phyloP scores from a whole-genome alignment of 106 monocot genomes.

The Dendrobium officinale region DNA sequence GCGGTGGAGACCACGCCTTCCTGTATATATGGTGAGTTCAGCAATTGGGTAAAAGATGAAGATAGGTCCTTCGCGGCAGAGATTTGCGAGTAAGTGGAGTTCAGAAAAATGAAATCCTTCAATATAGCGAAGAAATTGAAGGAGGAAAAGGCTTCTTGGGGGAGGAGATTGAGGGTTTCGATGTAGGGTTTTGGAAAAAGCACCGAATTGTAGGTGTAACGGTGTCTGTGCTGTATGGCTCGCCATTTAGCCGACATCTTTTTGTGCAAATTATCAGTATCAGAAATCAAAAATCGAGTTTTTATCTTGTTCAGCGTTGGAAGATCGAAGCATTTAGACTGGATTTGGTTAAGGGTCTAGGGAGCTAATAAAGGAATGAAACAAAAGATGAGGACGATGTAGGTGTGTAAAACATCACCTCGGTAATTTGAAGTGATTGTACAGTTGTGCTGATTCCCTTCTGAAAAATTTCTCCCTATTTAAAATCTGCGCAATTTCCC shows the following conservation, averaged over 20 bases:
- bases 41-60: slow-evolving; percentile 39
- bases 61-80: slow-evolving; percentile 59
- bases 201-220: slow-evolving; percentile 86
- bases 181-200: slow-evolving; percentile 61
- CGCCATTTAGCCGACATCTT: slow-evolving; percentile 96
- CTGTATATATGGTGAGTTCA: slow-evolving; percentile 23
- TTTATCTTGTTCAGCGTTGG: neutral
- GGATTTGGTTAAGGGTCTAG: neutral
- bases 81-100: slow-evolving; percentile 74
- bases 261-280: neutral
- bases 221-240: slow-evolving; percentile 83
- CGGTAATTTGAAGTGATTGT: neutral
- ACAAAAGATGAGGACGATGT: no score
- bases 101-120: slow-evolving; percentile 39
- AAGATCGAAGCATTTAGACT: slow-evolving; percentile 1
- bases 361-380: neutral
- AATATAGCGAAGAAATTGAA: slow-evolving; percentile 40
- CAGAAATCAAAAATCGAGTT: neutral
- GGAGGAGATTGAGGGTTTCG: slow-evolving; percentile 29
- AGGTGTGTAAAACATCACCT: neutral
- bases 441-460: neutral
- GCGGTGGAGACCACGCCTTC: slow-evolving; percentile 21
- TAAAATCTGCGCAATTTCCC: slow-evolving; percentile 3
- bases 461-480: neutral
- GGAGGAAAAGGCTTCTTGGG: slow-evolving; percentile 9